Percentiles rank a stretch among this genome's conserved stretches.
Evolutionary conservation across 179 eudicot species (phyloP).

Genomic region (Silene coronaria): DNA sequence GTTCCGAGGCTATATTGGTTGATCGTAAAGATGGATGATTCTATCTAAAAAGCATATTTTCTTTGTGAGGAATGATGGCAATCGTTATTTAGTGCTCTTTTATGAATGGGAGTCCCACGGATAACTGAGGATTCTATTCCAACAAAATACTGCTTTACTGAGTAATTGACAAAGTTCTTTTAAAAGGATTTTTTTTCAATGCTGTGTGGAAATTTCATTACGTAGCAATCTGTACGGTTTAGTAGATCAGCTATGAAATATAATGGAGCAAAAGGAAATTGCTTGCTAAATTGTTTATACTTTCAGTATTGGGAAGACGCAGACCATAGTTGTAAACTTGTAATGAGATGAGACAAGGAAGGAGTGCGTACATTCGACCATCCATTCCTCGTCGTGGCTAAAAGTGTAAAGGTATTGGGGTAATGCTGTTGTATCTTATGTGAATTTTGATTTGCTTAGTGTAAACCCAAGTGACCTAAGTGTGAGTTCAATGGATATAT

Average conservation of each 20-base stretch:
- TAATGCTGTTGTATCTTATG: no score
- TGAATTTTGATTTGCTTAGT: background rate
- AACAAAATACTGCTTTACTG: background rate
- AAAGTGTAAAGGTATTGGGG: no score
- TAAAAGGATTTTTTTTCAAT: background rate
- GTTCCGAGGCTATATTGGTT: slow-evolving; percentile 17
- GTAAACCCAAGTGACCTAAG: background rate
- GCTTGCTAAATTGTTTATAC: no score
- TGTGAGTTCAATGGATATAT: background rate
- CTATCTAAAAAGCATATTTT: background rate
- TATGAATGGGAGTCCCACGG: background rate
- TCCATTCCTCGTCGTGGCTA: no score
- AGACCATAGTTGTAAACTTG: no score
- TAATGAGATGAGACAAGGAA: no score
- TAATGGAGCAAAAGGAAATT: no score
- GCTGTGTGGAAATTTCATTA: background rate
- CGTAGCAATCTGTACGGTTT: no score
- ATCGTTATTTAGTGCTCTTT: slow-evolving; percentile 4
- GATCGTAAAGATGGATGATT: slow-evolving; percentile 15
- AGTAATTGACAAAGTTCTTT: background rate
- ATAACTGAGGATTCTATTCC: background rate
- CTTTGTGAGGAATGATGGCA: slow-evolving; percentile 15
- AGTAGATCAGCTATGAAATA: no score
- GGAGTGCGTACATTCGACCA: no score
- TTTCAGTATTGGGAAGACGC: no score